Percentiles rank a stretch among this genome's conserved stretches.
phyloP scores from a whole-genome alignment of 2,329 filamentous ascomycete species.

The Oidium heveae region DNA sequence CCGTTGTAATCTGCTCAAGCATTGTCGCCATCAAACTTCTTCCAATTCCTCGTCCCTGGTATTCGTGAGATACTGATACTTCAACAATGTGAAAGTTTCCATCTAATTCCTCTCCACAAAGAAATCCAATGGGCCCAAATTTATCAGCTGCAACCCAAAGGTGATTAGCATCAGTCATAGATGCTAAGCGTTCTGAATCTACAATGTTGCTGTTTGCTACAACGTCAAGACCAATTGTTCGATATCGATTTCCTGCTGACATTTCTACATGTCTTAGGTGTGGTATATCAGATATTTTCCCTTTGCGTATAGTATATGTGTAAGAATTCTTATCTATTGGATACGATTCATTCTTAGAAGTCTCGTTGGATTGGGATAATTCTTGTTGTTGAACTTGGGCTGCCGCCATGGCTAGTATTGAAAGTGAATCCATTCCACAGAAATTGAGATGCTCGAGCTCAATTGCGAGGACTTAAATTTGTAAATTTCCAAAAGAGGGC shows the following conservation, averaged over 20 bases:
- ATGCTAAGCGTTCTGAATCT: slow-evolving; percentile 5
- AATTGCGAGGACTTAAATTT: background rate
- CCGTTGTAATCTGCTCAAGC: slow-evolving; percentile 8
- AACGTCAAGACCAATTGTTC: slow-evolving; percentile 7
- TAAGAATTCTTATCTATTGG: slow-evolving; percentile 1
- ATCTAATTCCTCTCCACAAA: slow-evolving; percentile 9
- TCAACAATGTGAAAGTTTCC: slow-evolving; percentile 13
- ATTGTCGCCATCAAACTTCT: slow-evolving; percentile 10
- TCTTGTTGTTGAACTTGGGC: slow-evolving; percentile 9
- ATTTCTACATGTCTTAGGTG: slow-evolving; percentile 10
- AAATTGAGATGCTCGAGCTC: background rate
- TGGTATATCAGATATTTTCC: slow-evolving; percentile 10
- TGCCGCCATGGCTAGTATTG: slow-evolving; percentile 10
- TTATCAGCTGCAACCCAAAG: slow-evolving; percentile 11
- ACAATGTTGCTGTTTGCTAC: slow-evolving; percentile 8
- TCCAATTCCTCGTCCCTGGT: slow-evolving; percentile 12
- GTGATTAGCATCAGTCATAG: slow-evolving; percentile 8
- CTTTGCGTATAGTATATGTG: slow-evolving; percentile 8
- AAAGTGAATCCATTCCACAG: slow-evolving; percentile 7
- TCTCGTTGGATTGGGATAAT: background rate
- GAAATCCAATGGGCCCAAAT: slow-evolving; percentile 11
- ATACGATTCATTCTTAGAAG: background rate
- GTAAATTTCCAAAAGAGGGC: background rate
- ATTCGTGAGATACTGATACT: slow-evolving; percentile 10
- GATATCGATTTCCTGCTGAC: slow-evolving; percentile 11